phyloP scores from a whole-genome alignment of 176 grass and related monocot species.

The Eleusine coracana region DNA sequence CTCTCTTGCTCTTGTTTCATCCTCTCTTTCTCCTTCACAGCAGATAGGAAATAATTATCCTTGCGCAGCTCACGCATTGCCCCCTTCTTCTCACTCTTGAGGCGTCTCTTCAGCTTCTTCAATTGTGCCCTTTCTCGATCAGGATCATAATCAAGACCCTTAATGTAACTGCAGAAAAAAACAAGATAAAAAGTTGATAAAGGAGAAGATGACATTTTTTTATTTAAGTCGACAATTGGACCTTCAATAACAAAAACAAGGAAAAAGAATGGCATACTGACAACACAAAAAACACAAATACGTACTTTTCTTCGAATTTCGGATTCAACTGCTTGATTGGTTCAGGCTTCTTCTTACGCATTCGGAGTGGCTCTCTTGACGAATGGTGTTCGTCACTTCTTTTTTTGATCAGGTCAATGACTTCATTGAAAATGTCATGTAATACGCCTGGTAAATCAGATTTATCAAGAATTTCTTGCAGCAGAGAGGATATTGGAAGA shows the following conservation, averaged over 20 bases:
- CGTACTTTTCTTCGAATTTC: constrained; percentile 94
- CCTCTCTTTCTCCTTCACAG: constrained; percentile 69
- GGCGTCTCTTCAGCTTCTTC: constrained; percentile 75
- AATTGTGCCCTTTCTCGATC: constrained; percentile 85
- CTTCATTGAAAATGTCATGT: constrained; percentile 60
- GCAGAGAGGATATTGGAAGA: constrained; percentile 61
- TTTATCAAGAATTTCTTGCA: constrained; percentile 66
- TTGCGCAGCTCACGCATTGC: constrained; percentile 75
- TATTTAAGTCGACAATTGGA: background rate
- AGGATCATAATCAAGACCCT: constrained; percentile 93
- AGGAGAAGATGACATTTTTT: background rate
- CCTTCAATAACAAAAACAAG: constrained; percentile 17
- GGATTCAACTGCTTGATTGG: constrained; percentile 90
- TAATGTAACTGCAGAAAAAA: constrained; percentile 77
- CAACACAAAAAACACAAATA: constrained; percentile 33
- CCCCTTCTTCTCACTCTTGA: constrained; percentile 83
- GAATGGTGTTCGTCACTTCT: constrained; percentile 61
- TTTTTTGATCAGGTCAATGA: constrained; percentile 74
- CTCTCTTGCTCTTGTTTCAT: constrained; percentile 70
- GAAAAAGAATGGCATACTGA: background rate
- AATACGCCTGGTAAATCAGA: constrained; percentile 44
- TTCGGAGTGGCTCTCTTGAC: constrained; percentile 73
- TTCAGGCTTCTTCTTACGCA: constrained; percentile 81
- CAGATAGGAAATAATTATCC: constrained; percentile 75
- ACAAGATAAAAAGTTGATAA: constrained; percentile 5